A percentile compares a stretch with the other conserved stretches of the same genome.
These are phyloP conservation scores for Sapria himalayana DNA, from an alignment of 345 rosid genomes.

Conservation along the genomic window DNA sequence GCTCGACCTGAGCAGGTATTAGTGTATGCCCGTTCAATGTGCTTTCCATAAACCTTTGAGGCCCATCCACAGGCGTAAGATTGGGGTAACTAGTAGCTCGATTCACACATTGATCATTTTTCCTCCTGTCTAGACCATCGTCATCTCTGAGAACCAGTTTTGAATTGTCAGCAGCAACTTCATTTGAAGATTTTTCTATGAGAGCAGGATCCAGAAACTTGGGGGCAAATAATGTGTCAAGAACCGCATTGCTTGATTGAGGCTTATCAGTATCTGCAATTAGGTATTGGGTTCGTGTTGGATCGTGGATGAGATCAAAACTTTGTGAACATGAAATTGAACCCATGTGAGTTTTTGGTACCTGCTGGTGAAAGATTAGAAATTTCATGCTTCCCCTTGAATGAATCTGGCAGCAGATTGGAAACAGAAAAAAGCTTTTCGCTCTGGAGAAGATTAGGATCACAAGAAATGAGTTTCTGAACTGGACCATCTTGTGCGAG, in stretches of 20 bases:
- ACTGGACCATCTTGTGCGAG: slow-evolving; percentile 32
- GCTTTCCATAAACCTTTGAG: slow-evolving; percentile 43
- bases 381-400: slow-evolving; percentile 36
- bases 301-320: slow-evolving; percentile 39
- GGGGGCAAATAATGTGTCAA: slow-evolving; percentile 22
- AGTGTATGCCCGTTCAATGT: slow-evolving; percentile 34
- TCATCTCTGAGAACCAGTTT: slow-evolving; percentile 15
- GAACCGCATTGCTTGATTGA: slow-evolving; percentile 31
- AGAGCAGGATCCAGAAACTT: slow-evolving; percentile 19
- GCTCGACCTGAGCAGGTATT: slow-evolving; percentile 35
- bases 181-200: slow-evolving; percentile 18
- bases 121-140: slow-evolving; percentile 25
- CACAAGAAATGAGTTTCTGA: slow-evolving; percentile 45
- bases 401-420: slow-evolving; percentile 46
- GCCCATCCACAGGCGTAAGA: slow-evolving; percentile 56
- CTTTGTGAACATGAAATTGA: slow-evolving; percentile 58
- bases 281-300: slow-evolving; percentile 24
- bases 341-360: slow-evolving; percentile 44
- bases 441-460: slow-evolving; percentile 39
- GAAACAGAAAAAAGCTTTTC: slow-evolving; percentile 24
- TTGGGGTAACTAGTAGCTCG: slow-evolving; percentile 23
- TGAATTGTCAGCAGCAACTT: slow-evolving; percentile 13
- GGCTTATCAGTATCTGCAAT: slow-evolving; percentile 36
- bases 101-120: slow-evolving; percentile 24
- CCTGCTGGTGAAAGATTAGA: slow-evolving; percentile 22